These are phyloP conservation scores for Gastrolobium bilobum DNA, from an alignment of 306 rosid genomes.

Conservation along the genomic window DNA sequence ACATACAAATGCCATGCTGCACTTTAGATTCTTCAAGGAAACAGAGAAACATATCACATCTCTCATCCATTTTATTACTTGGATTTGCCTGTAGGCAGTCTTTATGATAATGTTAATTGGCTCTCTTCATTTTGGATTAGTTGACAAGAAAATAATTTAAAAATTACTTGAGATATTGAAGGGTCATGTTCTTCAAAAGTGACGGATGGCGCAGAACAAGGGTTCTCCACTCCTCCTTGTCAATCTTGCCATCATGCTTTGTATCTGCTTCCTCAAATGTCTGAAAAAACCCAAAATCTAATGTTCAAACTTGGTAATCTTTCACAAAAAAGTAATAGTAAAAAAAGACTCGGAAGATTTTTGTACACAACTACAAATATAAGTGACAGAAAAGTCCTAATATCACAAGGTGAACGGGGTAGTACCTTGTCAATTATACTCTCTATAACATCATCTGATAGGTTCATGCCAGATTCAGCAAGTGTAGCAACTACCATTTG, in stretches of 20 bases:
- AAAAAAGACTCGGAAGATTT: not conserved
- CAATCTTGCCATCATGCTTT: constrained; percentile 95
- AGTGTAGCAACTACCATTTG: constrained; percentile 99
- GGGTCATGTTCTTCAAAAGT: constrained; percentile 97
- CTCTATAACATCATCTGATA: constrained; percentile 95
- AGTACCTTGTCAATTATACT: constrained; percentile 97
- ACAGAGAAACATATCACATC: not conserved
- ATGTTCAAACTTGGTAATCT: not conserved
- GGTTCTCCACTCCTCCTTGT: constrained; percentile 99
- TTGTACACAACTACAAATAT: not conserved
- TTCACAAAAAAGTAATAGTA: not conserved
- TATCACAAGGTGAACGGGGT: constrained; percentile 3
- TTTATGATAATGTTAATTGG: too few species aligned
- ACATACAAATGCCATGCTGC: not conserved
- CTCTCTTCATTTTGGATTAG: not conserved
- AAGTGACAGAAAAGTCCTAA: not conserved
- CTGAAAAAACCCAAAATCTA: constrained; percentile 52
- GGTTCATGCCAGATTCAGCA: constrained; percentile 99
- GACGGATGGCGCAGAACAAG: constrained; percentile 95
- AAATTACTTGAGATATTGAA: constrained; percentile 92
- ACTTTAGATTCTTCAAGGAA: not conserved
- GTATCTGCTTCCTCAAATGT: constrained; percentile 99
- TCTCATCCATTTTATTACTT: constrained; percentile 2
- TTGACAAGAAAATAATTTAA: constrained; percentile 12
- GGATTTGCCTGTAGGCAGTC: not conserved